Percentiles rank a stretch among this genome's conserved stretches.
phyloP scores from a whole-genome alignment of 2,329 filamentous ascomycete genomes.

The Verticillium longisporum region DNA sequence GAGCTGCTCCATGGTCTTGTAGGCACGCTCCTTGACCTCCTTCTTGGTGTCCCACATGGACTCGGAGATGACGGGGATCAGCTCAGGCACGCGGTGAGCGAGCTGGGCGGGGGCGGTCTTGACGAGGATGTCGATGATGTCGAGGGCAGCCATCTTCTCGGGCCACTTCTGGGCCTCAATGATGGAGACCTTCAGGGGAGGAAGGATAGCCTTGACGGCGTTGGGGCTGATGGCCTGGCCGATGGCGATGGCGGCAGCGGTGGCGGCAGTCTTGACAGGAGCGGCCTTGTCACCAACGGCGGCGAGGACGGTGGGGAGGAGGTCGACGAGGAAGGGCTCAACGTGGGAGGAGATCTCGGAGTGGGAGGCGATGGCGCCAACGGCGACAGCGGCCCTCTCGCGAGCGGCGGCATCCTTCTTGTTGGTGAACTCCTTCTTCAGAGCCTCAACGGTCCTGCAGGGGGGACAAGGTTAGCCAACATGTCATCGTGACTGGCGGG shows the following conservation, averaged over 20 bases:
- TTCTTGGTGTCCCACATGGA: slow-evolving; percentile 99
- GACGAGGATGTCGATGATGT: slow-evolving; percentile 84
- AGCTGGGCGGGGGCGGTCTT: slow-evolving; percentile 78
- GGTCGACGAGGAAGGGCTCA: slow-evolving; percentile 85
- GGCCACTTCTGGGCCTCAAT: slow-evolving; percentile 94
- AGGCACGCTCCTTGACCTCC: slow-evolving; percentile 97
- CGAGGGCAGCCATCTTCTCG: slow-evolving; percentile 93
- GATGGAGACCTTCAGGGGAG: slow-evolving; percentile 79
- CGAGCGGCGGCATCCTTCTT: slow-evolving; percentile 88
- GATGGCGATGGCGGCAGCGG: slow-evolving; percentile 74
- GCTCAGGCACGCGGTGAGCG: slow-evolving; percentile 81
- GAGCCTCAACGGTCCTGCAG: slow-evolving; percentile 68
- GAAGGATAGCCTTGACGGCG: slow-evolving; percentile 87
- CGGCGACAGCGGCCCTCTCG: slow-evolving; percentile 77
- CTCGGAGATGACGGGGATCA: slow-evolving; percentile 93
- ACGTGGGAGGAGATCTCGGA: slow-evolving; percentile 75
- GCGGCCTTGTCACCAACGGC: slow-evolving; percentile 96
- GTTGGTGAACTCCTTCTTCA: slow-evolving; percentile 85
- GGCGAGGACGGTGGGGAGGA: slow-evolving; percentile 71
- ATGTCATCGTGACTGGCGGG: background rate
- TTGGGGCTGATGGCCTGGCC: slow-evolving; percentile 89
- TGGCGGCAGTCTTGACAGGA: slow-evolving; percentile 85
- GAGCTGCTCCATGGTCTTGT: slow-evolving; percentile 95
- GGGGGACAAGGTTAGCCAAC: slow-evolving; percentile 20
- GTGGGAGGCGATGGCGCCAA: slow-evolving; percentile 81